phyloP scores from a whole-genome alignment of 192 early-diverging fungal species.

The Entomortierella parvispora region DNA sequence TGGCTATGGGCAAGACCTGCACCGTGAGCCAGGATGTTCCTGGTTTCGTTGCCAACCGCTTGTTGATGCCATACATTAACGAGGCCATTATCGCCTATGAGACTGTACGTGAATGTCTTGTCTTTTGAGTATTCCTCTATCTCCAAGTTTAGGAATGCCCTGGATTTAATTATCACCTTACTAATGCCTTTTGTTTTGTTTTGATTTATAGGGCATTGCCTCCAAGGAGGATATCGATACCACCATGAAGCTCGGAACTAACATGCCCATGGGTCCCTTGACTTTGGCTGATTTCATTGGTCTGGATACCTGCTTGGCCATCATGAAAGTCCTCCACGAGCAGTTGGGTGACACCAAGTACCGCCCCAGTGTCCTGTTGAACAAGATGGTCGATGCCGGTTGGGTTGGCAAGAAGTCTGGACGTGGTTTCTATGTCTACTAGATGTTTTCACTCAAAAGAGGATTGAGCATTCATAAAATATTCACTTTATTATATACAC shows the following conservation, averaged over 20 bases:
- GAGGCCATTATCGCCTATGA: constrained; percentile 91
- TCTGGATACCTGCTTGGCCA: constrained; percentile 96
- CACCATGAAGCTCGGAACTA: constrained; percentile 98
- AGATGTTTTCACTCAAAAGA: too few relatives aligned
- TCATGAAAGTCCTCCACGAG: constrained; percentile 93
- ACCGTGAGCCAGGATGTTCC: constrained; percentile 90
- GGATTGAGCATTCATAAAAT: neutral
- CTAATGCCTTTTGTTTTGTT: neutral
- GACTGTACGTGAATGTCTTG: constrained; percentile 61
- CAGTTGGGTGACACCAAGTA: constrained; percentile 96
- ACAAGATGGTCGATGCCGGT: constrained; percentile 96
- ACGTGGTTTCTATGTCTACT: constrained; percentile 91
- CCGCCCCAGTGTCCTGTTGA: constrained; percentile 89
- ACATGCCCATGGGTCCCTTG: constrained; percentile 98
- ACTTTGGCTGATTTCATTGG: constrained; percentile 98
- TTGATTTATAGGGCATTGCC: constrained; percentile 76
- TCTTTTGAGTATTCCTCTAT: neutral
- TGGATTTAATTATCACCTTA: neutral
- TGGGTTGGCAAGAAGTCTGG: constrained; percentile 94
- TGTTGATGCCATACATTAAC: constrained; percentile 99
- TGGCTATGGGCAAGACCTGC: constrained; percentile 93
- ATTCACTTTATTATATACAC: too few relatives aligned
- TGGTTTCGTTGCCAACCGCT: constrained; percentile 96
- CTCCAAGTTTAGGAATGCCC: neutral
- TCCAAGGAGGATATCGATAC: constrained; percentile 95